Evolutionary conservation across 768 basidiomycete species (phyloP), one percentile per base, ranked within the genome.

Genomic region (Cubamyces sp.): DNA sequence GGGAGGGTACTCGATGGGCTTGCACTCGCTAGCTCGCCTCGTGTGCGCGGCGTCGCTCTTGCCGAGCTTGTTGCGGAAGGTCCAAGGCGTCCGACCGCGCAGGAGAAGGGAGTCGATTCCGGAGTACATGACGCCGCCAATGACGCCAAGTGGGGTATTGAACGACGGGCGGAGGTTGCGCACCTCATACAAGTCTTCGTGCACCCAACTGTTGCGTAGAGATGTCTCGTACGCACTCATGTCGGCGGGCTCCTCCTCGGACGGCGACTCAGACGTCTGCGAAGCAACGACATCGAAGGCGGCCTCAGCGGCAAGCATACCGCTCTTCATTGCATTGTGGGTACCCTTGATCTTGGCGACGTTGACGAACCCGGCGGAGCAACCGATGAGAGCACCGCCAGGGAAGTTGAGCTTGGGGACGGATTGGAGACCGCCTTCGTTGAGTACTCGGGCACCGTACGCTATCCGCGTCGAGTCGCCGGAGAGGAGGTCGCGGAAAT

Each of bases 251-350:
- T 57, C 54, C 9, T 47, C 64, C 21, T 59, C 68, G 15, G 30
- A 54, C 9, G 60, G 54, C 6, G 60, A 62, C 23, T 67, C 68
- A 21, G 69, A 66, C 23, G 69, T 70, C 21, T 61, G 61, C 12
- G 74, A 57, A 7, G 77, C 74, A 52, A 96, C 75, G 4, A 83
- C 83, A 5, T 86, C 81, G 66, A 81, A 94, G 0, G 92, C 92
- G 0, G 91, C 82, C 73, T 99, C 96, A 1, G 94, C 96, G 28
- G 95, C 96, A 19, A 98, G 81, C 90, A 98, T 98, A 28, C 97
- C 97, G 40, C 90, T 93, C 82, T 98, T 96, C 97, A 99, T 98
- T 3, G 96, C 95, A 62, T 96, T 98, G 73, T 98, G 97, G 0
- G 96, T 96, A 15, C 96, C 96, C 73, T 98, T 98, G 76, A 99